A percentile compares a stretch with the other conserved stretches of the same genome.
Evolutionary conservation across 2,329 filamentous ascomycete genomes (phyloP).

Genomic region (Zasmidium angulare): DNA sequence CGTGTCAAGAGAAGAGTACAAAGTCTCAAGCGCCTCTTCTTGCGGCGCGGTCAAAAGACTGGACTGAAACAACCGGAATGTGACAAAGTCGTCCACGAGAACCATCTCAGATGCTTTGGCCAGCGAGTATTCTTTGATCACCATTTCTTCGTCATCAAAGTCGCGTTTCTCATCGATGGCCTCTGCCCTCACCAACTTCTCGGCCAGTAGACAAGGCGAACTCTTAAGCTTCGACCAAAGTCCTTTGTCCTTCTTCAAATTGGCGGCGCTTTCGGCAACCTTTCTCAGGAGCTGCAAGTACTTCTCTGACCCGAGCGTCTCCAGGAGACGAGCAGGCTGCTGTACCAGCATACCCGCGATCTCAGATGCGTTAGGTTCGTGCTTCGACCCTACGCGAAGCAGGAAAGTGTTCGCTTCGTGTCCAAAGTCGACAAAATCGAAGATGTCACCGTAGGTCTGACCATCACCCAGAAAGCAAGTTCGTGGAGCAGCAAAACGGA

Average conservation of each 20-base stretch:
- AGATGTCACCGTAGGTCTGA: conserved; percentile 79
- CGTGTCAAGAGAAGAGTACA: conserved; percentile 81
- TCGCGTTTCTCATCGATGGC: conserved; percentile 52
- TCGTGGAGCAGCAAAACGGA: conserved; percentile 65
- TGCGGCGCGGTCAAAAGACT: conserved; percentile 83
- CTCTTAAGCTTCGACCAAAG: conserved; percentile 74
- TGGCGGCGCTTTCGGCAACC: conserved; percentile 69
- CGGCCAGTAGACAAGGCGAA: conserved; percentile 78
- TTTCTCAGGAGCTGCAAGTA: conserved; percentile 81
- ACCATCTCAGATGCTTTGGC: conserved; percentile 71
- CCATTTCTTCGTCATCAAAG: conserved; percentile 47
- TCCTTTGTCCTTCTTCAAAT: conserved; percentile 74
- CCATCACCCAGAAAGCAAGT: conserved; percentile 76
- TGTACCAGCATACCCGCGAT: conserved; percentile 79
- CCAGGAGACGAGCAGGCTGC: conserved; percentile 79
- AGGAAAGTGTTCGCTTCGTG: conserved; percentile 84
- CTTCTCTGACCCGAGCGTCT: conserved; percentile 79
- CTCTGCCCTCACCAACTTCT: conserved; percentile 66
- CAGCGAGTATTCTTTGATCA: conserved; percentile 75
- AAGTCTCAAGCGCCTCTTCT: conserved; percentile 80
- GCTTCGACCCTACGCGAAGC: conserved; percentile 83
- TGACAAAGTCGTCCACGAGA: conserved; percentile 83
- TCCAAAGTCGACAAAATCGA: conserved; percentile 96
- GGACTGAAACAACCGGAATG: conserved; percentile 84
- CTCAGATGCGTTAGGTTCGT: conserved; percentile 83